Evolutionary conservation across 1,139 yeast genomes (phyloP), one percentile per base, ranked within the genome.

Genomic region (Taiozyma onychis): DNA sequence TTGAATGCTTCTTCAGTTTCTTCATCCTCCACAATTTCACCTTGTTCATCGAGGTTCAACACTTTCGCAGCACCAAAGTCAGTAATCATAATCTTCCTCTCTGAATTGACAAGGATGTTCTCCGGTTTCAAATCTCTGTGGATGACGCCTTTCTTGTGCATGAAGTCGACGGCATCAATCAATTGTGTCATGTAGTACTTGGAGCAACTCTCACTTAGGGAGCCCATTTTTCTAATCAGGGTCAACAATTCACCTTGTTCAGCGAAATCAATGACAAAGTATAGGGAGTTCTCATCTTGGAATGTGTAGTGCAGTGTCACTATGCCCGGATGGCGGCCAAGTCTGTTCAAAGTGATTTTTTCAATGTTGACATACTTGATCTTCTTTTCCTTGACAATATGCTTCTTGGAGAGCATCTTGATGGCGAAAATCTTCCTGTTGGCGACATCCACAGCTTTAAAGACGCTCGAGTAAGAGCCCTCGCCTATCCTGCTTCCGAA

Each of bases 351-450:
- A 2, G 98, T 93, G 62, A 89, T 89, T 67, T 93, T 93, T 67
- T 95, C 99, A 53, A 95, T 93, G 63, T 91, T 91, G 53, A 93
- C 99, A 64, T 93, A 95, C 68, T 95, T 93, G 59, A 91, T 95
- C 67, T 93, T 93, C 65, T 88, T 88, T 68, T 93, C 99, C 66
- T 88, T 86, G 60, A 93, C 93, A 53, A 93, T 95, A 68, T 95
- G 99, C 43, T 90, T 78, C 68, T 95, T 95, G 58, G 95, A 95
- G 44, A 95, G 78, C 7, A 93, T 84, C 67, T 95, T 95, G 54
- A 95, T 84, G 5, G 99, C 99, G 65, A 87, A 93, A 51, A 85
- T 82, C 51, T 79, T 78, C 47, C 77, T 69, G n/a, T 87, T 83
- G 53, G 82, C 83, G 44, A 83, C 76, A 58, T 93, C 97, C 2